Evolutionary conservation across 2,329 filamentous ascomycete species (phyloP).

Genomic region (Malbranchea zuffiana): DNA sequence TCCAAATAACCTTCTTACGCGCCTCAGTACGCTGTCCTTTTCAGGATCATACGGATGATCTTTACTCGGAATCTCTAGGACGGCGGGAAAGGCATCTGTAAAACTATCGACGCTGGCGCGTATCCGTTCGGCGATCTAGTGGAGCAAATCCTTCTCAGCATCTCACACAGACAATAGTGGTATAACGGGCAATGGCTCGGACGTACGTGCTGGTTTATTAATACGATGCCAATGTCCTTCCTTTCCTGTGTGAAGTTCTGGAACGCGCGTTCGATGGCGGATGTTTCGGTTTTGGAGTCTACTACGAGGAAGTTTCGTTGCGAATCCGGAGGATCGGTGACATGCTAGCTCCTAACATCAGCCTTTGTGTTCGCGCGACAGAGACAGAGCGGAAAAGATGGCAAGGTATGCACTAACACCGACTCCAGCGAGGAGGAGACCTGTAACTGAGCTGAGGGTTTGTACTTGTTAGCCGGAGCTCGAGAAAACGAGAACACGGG

Average conservation of each 20-base stretch:
- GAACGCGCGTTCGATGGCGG: conserved; percentile 81
- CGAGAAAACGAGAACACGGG: too few species aligned
- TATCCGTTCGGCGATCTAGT: conserved; percentile 85
- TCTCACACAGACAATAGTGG: neutral
- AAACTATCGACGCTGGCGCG: conserved; percentile 81
- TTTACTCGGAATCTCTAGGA: conserved; percentile 96
- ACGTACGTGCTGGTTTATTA: conserved; percentile 94
- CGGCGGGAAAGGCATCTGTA: conserved; percentile 86
- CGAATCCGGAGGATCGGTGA: conserved; percentile 74
- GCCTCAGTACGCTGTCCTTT: conserved; percentile 92
- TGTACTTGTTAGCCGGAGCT: too few species aligned
- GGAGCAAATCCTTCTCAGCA: neutral
- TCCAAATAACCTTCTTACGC: conserved; percentile 64
- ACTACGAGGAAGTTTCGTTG: conserved; percentile 98
- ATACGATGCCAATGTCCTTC: conserved; percentile 91
- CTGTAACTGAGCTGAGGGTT: conserved; percentile 71
- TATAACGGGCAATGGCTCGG: neutral
- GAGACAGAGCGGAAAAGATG: neutral
- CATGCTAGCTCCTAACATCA: conserved; percentile 55
- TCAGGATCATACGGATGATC: conserved; percentile 98
- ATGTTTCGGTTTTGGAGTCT: conserved; percentile 80
- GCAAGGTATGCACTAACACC: conserved; percentile 51
- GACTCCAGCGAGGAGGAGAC: conserved; percentile 86
- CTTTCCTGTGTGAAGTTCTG: conserved; percentile 76
- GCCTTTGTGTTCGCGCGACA: neutral